phyloP scores from a whole-genome alignment of 2,329 filamentous ascomycete genomes.

The Xylaria sp. region DNA sequence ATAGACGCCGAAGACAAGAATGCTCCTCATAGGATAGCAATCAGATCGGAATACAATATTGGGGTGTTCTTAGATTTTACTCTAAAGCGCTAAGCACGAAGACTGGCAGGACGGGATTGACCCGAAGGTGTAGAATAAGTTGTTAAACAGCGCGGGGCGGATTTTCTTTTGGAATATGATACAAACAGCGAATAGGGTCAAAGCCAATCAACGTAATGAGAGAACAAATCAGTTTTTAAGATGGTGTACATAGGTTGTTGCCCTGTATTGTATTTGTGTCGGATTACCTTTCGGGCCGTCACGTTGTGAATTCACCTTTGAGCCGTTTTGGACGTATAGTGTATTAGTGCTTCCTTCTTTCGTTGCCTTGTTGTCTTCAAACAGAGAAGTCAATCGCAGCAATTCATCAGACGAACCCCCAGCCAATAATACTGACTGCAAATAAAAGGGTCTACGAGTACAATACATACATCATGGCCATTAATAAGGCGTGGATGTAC shows the following conservation, averaged over 20 bases:
- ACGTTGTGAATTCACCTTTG: background rate
- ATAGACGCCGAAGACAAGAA: too few species aligned
- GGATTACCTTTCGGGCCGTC: background rate
- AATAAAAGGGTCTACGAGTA: slow-evolving; percentile 16
- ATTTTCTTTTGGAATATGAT: background rate
- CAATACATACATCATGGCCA: slow-evolving; percentile 14
- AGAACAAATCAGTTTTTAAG: background rate
- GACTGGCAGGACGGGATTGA: background rate
- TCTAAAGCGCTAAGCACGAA: too few species aligned
- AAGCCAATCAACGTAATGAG: background rate
- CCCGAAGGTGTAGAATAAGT: background rate
- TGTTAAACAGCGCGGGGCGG: slow-evolving; percentile 1
- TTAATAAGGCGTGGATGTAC: background rate
- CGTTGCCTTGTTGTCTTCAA: background rate
- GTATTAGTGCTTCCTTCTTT: background rate
- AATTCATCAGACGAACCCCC: background rate
- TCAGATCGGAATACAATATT: too few species aligned
- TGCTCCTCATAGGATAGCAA: too few species aligned
- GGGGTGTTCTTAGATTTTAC: too few species aligned
- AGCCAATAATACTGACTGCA: background rate
- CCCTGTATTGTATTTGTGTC: background rate
- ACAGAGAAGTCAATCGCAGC: background rate
- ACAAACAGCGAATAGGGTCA: background rate
- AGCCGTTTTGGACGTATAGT: background rate
- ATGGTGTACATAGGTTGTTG: background rate